A percentile compares a stretch with the other conserved stretches of the same genome.
These are phyloP conservation scores for Yarrowia galli DNA, from an alignment of 1,139 yeast genomes.

Conservation along the genomic window DNA sequence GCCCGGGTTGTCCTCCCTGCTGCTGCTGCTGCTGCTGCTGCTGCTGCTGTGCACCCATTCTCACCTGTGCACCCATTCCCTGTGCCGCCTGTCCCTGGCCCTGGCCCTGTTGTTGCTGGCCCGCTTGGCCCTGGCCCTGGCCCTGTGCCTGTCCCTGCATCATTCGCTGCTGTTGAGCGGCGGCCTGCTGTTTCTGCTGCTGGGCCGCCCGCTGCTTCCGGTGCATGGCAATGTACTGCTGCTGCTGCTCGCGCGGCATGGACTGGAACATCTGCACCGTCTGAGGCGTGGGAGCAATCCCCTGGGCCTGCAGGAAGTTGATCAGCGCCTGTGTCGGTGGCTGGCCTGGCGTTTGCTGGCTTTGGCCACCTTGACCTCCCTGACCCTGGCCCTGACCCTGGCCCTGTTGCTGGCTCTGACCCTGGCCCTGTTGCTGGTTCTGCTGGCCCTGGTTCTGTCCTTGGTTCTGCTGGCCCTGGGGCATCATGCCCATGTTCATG, in stretches of 20 bases:
- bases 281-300: constrained; percentile 36
- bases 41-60: constrained; percentile 39
- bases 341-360: background rate
- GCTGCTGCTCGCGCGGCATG: constrained; percentile 41
- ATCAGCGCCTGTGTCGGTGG: constrained; percentile 5
- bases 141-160: constrained; percentile 41
- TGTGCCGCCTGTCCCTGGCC: constrained; percentile 42
- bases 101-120: constrained; percentile 29
- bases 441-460: background rate
- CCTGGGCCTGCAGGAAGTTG: constrained; percentile 22
- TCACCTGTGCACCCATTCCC: background rate
- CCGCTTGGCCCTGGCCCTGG: constrained; percentile 7
- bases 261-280: constrained; percentile 40
- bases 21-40: constrained; percentile 39
- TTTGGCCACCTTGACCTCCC: constrained; percentile 32
- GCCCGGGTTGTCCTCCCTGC: background rate
- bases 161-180: constrained; percentile 43
- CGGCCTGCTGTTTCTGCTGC: constrained; percentile 42
- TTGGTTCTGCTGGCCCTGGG: background rate
- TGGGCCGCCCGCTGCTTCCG: constrained; percentile 40
- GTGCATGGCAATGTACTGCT: constrained; percentile 40
- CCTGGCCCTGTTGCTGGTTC: background rate
- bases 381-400: constrained; percentile 39
- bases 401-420: constrained; percentile 37
- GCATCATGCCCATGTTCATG: constrained; percentile 19